Base-by-base conservation (phyloP, 495 filamentous ascomycete genomes). In the Penicillium arizonense region DNA sequence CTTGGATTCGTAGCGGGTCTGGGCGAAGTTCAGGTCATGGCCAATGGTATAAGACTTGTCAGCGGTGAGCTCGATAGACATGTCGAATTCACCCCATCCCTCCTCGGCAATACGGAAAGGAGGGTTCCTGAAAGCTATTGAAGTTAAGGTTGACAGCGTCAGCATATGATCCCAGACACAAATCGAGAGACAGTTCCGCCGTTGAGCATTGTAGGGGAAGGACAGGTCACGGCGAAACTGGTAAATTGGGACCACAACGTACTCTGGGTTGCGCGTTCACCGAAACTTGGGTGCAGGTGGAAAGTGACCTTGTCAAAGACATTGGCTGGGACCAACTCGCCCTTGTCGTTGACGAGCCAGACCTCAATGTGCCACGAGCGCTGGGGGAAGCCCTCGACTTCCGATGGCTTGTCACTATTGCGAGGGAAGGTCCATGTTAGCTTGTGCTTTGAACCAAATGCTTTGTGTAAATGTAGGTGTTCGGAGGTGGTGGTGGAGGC, bases 51-150 rank as follows among this genome's bases (percentile, higher is more conserved):
- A 85, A 44, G 96, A 91, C 53, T 91, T 92, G 71, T 96, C 90
- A 21, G 87, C 83, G 58, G 81, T 85, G 26, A 96, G 77, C 45
- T 87, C 79, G 55, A 97, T 93, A 23, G 79, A 76, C 89, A 97
- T 93, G 63, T 97, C 95, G 64, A 99, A 99, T 73, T 99, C 95
- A 62, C 95, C 95, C 95, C 95, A 99, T 60, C 95, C 95, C 70
- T 95, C 87, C 70, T 99, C 95, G 47, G 82, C 74, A 67, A 96
- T 94, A 21, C 82, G 81, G 77, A 97, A 99, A 0, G 94, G 94
- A 0, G 90, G 86, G 34, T 85, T 85, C 61, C 84, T 86, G 77
- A 93, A 82, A 6, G 83, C 90, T 96, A 59, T 59, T 38, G 8
- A 45, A 12, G 28, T 18, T 7, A 20, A 14, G 14, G 16, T 36